These are phyloP conservation scores for Dipodascopsis uninucleata DNA, from an alignment of 805 yeast species.

Conservation along the genomic window DNA sequence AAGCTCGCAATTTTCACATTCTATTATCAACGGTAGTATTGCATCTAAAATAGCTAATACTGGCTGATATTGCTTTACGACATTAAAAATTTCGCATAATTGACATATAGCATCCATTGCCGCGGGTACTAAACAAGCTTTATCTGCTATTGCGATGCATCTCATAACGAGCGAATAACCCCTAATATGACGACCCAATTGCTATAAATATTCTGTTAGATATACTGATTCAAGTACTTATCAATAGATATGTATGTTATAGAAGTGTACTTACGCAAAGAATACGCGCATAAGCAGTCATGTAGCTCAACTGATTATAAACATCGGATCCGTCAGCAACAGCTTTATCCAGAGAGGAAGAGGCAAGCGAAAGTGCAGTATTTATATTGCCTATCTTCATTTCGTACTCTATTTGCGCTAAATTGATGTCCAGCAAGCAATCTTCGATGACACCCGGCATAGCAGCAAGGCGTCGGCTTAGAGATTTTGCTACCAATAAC, in stretches of 20 bases:
- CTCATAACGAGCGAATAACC: conserved; percentile 21
- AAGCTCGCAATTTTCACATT: conserved; percentile 41
- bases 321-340: conserved; percentile 6
- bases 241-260: too few relatives aligned
- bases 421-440: conserved; percentile 5
- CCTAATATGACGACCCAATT: conserved; percentile 1
- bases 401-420: conserved; percentile 9
- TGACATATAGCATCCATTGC: conserved; percentile 47
- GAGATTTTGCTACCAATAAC: background rate
- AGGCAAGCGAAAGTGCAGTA: conserved; percentile 1
- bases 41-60: conserved; percentile 42
- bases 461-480: conserved; percentile 1
- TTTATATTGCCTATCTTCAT: conserved; percentile 4
- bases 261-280: conserved; percentile 10
- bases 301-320: conserved; percentile 9
- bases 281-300: conserved; percentile 8
- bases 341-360: conserved; percentile 2
- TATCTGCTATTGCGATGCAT: conserved; percentile 40
- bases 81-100: conserved; percentile 45
- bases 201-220: background rate
- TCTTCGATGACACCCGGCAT: conserved; percentile 4
- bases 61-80: conserved; percentile 44
- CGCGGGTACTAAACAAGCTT: conserved; percentile 45
- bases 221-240: too few relatives aligned
- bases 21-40: conserved; percentile 46